phyloP scores from a whole-genome alignment of 1,284 basidiomycete species.

The Tylopilus sp. region DNA sequence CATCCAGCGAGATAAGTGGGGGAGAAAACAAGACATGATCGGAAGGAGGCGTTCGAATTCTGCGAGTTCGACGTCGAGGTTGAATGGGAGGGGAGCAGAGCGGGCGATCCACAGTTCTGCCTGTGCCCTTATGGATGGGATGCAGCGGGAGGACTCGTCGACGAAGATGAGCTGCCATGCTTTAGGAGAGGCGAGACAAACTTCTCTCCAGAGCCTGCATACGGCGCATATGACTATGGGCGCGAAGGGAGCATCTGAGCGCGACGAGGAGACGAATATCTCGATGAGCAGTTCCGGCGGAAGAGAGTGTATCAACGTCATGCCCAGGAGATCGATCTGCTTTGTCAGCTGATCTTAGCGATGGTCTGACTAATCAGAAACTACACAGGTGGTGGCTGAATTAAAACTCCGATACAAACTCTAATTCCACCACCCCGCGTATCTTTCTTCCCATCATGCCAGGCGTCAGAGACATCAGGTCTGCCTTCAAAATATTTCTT shows the following conservation, averaged over 20 bases:
- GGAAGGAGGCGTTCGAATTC: conserved; percentile 52
- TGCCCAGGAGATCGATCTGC: too few relatives aligned
- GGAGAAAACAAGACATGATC: conserved; percentile 56
- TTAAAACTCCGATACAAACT: conserved; percentile 36
- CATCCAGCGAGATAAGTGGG: conserved; percentile 51
- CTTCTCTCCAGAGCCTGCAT: conserved; percentile 49
- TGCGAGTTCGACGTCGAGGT: conserved; percentile 48
- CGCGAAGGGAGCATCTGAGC: conserved; percentile 39
- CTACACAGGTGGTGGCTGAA: conserved; percentile 44
- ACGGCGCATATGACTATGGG: conserved; percentile 49
- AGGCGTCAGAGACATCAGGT: conserved; percentile 90
- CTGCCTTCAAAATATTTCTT: conserved; percentile 24
- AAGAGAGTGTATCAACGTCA: conserved; percentile 30
- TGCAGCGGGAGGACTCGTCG: conserved; percentile 37
- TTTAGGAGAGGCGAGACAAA: conserved; percentile 47
- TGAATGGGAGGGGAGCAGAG: conserved; percentile 49
- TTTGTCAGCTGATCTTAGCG: not conserved
- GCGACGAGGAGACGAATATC: conserved; percentile 48
- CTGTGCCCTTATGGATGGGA: conserved; percentile 41
- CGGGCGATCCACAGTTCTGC: conserved; percentile 50
- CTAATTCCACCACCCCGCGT: conserved; percentile 35
- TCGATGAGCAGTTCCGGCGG: conserved; percentile 62
- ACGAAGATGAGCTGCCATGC: conserved; percentile 58
- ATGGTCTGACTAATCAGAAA: conserved; percentile 34
- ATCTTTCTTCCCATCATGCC: conserved; percentile 69